A percentile compares a stretch with the other conserved stretches of the same genome.
These are phyloP conservation scores for Lasiodiplodia citricola DNA, from an alignment of 2,329 filamentous ascomycete genomes.

Conservation along the genomic window DNA sequence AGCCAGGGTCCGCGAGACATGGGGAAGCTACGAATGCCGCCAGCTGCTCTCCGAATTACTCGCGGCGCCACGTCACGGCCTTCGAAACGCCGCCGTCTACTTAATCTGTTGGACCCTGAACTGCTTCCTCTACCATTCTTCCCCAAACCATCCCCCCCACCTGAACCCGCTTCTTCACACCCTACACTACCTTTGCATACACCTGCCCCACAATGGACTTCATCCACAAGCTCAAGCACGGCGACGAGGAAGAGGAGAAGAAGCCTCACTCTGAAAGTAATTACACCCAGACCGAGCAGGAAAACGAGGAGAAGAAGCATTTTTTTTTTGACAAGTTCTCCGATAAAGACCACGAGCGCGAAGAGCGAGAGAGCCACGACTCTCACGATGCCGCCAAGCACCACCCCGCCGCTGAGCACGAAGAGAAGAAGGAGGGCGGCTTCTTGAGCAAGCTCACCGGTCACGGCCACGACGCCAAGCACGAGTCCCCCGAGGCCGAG, in stretches of 20 bases:
- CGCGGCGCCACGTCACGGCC: slow-evolving; percentile 16
- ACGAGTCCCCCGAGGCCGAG: slow-evolving; percentile 24
- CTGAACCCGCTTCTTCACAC: neutral
- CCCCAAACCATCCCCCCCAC: neutral
- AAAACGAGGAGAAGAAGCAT: slow-evolving; percentile 14
- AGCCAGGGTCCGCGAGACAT: neutral
- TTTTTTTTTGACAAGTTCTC: slow-evolving; percentile 16
- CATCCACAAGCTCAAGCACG: slow-evolving; percentile 22
- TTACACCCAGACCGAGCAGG: slow-evolving; percentile 17
- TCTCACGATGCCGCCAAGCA: slow-evolving; percentile 16
- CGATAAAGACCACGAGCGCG: slow-evolving; percentile 7
- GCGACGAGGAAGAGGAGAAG: slow-evolving; percentile 20
- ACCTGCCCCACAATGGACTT: slow-evolving; percentile 18
- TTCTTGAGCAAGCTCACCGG: slow-evolving; percentile 25
- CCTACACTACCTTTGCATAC: neutral
- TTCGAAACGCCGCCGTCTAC: slow-evolving; percentile 7
- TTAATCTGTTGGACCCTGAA: slow-evolving; percentile 2
- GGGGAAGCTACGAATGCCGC: neutral
- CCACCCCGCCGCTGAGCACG: slow-evolving; percentile 25
- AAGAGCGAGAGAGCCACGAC: slow-evolving; percentile 15
- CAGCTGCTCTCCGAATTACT: slow-evolving; percentile 1
- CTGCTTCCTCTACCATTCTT: neutral
- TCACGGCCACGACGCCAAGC: slow-evolving; percentile 11
- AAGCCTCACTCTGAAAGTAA: slow-evolving; percentile 11
- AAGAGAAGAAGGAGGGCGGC: slow-evolving; percentile 18